phyloP scores from a whole-genome alignment of 2,329 filamentous ascomycete species.

The Xylariaceae sp. region DNA sequence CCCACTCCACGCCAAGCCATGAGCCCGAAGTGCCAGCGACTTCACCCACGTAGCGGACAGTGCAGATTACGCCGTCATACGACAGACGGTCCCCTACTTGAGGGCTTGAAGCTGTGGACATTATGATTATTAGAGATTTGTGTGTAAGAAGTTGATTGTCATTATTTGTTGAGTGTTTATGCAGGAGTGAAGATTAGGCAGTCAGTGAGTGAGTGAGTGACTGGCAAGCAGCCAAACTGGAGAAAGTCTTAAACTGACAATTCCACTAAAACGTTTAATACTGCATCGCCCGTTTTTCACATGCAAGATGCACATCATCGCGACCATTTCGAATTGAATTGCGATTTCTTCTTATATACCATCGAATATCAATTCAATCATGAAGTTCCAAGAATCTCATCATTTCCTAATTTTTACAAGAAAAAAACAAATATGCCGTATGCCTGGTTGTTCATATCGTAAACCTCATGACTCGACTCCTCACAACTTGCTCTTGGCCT shows the following conservation, averaged over 20 bases:
- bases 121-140: neutral
- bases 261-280: conserved; percentile 9
- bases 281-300: conserved; percentile 17
- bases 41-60: conserved; percentile 73
- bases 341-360: too few species aligned
- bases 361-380: too few species aligned
- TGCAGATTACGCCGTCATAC: conserved; percentile 72
- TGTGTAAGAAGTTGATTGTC: neutral
- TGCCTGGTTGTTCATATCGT: conserved; percentile 4
- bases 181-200: conserved; percentile 1
- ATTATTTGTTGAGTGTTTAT: neutral
- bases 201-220: neutral
- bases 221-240: conserved; percentile 11
- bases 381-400: too few species aligned
- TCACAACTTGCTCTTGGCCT: conserved; percentile 59
- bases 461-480: conserved; percentile 1
- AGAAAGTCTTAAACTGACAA: neutral
- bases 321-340: too few species aligned
- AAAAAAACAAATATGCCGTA: neutral
- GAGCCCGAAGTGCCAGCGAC: conserved; percentile 70
- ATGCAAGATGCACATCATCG: neutral
- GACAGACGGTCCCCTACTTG: conserved; percentile 71
- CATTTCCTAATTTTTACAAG: neutral
- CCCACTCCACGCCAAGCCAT: conserved; percentile 97
- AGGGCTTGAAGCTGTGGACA: conserved; percentile 36